These are phyloP conservation scores for Carex scoparia DNA, from an alignment of 176 grass and related monocot genomes.

Conservation along the genomic window DNA sequence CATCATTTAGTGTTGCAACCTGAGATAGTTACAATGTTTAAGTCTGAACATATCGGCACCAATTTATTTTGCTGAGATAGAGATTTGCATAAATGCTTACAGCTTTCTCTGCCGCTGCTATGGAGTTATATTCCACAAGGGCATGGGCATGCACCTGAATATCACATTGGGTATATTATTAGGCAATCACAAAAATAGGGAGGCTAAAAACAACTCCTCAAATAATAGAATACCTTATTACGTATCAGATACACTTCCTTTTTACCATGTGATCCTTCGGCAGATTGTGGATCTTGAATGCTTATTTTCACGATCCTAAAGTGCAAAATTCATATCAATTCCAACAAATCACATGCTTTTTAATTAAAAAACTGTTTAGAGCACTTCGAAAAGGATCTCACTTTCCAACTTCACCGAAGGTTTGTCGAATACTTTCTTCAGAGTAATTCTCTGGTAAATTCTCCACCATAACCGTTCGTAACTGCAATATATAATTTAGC, in stretches of 20 bases:
- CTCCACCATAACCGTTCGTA: slow-evolving; percentile 64
- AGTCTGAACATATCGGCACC: neutral
- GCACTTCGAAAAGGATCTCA: slow-evolving; percentile 28
- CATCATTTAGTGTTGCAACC: slow-evolving; percentile 62
- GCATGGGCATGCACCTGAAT: slow-evolving; percentile 67
- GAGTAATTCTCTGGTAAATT: slow-evolving; percentile 70
- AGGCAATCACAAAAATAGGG: neutral
- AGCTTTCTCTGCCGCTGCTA: slow-evolving; percentile 60
- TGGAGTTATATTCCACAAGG: slow-evolving; percentile 67
- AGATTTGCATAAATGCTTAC: slow-evolving; percentile 49
- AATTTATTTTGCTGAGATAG: slow-evolving; percentile 10
- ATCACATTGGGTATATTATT: neutral
- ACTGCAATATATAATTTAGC: slow-evolving; percentile 36
- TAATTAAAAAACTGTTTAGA: neutral
- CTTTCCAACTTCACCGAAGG: slow-evolving; percentile 65
- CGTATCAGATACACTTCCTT: slow-evolving; percentile 40
- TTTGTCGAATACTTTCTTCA: slow-evolving; percentile 50
- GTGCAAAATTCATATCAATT: slow-evolving; percentile 20
- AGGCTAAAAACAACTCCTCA: neutral
- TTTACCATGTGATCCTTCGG: slow-evolving; percentile 34
- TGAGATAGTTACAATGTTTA: slow-evolving; percentile 30
- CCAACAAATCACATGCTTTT: slow-evolving; percentile 12
- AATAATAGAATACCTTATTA: slow-evolving; percentile 56
- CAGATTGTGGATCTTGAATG: slow-evolving; percentile 51
- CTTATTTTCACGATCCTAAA: slow-evolving; percentile 65